Evolutionary conservation across 192 early-diverging fungal species (phyloP).

Genomic region (Physocladia obscura): DNA sequence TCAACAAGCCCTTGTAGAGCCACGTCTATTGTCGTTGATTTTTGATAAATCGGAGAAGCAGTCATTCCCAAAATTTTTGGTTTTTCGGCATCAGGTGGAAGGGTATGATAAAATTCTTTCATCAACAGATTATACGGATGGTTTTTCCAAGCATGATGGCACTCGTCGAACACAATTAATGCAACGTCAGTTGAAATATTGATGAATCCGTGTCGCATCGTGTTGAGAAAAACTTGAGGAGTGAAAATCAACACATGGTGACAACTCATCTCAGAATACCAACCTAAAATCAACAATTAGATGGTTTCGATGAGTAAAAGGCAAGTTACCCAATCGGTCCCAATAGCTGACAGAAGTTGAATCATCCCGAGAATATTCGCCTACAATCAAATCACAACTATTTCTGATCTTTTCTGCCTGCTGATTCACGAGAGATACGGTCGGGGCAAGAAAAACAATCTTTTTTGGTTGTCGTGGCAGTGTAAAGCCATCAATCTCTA

Average conservation of each 20-base stretch:
- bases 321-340: slow-evolving; percentile 49
- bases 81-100: slow-evolving; percentile 40
- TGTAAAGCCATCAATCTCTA: slow-evolving; percentile 79
- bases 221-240: slow-evolving; percentile 78
- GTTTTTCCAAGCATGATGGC: slow-evolving; percentile 79
- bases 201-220: slow-evolving; percentile 69
- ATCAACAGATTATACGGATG: slow-evolving; percentile 81
- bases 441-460: slow-evolving; percentile 78
- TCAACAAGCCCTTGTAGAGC: slow-evolving; percentile 28
- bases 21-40: slow-evolving; percentile 25
- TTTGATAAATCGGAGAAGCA: slow-evolving; percentile 75
- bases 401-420: slow-evolving; percentile 73
- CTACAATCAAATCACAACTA: slow-evolving; percentile 65
- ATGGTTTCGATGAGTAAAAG: slow-evolving; percentile 94
- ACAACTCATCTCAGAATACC: slow-evolving; percentile 57
- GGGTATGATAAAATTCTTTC: slow-evolving; percentile 75
- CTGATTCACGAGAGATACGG: slow-evolving; percentile 83
- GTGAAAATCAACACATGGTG: slow-evolving; percentile 83
- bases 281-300: slow-evolving; percentile 56
- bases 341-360: slow-evolving; percentile 50
- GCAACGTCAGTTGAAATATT: slow-evolving; percentile 55
- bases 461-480: slow-evolving; percentile 35
- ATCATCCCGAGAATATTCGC: slow-evolving; percentile 66
- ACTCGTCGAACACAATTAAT: slow-evolving; percentile 93
- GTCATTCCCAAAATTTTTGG: slow-evolving; percentile 93